Conservation (phyloP, 2,329 filamentous ascomycete species). For the Cercospora sp. region DNA sequence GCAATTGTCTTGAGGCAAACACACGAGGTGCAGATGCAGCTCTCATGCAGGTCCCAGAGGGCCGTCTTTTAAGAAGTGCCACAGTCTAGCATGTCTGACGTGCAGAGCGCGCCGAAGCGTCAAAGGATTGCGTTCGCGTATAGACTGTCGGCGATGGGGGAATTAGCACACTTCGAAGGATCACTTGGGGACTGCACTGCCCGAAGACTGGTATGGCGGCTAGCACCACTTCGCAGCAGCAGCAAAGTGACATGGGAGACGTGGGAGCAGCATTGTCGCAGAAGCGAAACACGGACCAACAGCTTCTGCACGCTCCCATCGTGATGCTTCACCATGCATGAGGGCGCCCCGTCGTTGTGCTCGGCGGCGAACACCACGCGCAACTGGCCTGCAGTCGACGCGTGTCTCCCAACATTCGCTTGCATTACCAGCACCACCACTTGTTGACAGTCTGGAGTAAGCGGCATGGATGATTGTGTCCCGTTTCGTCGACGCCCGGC, state of each 20-base stretch:
- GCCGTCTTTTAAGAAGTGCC: constrained; percentile 1
- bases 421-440: neutral
- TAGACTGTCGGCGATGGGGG: neutral
- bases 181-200: constrained; percentile 1
- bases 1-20: constrained; percentile 8
- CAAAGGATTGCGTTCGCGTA: constrained; percentile 1
- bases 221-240: neutral
- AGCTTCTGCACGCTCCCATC: neutral
- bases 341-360: neutral
- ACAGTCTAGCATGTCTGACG: neutral
- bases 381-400: neutral
- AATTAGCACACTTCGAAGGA: neutral
- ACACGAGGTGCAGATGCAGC: neutral
- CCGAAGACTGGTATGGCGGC: neutral
- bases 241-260: neutral
- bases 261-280: neutral
- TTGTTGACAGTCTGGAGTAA: neutral
- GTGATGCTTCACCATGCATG: constrained; percentile 6
- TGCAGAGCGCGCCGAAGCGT: neutral
- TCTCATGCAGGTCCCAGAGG: constrained; percentile 13
- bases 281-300: constrained; percentile 8
- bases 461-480: neutral
- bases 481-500: neutral
- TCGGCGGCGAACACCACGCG: neutral
- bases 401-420: neutral